Conservation (phyloP, 139 green algal species). For the Dunaliella primolecta region DNA sequence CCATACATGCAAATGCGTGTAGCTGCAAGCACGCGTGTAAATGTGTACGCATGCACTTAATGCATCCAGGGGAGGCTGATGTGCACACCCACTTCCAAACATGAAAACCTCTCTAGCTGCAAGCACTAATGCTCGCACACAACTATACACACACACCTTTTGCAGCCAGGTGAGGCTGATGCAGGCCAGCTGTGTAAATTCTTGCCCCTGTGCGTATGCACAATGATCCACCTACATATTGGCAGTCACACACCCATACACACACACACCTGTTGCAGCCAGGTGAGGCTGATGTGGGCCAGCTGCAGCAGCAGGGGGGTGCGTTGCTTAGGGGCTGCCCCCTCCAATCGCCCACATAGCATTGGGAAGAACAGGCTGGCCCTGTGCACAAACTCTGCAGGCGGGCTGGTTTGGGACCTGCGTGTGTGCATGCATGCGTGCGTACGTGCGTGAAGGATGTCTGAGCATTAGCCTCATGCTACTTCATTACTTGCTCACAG, state of each 20-base stretch:
- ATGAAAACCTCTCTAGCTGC: too few relatives aligned
- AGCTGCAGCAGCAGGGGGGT: constrained; percentile 28
- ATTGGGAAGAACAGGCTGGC: constrained; percentile 39
- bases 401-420: neutral
- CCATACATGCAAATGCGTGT: too few relatives aligned
- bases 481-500: too few relatives aligned
- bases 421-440: neutral
- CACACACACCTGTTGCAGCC: constrained; percentile 27
- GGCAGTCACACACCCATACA: too few relatives aligned
- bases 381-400: constrained; percentile 30
- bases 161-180: constrained; percentile 28
- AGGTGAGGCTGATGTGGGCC: constrained; percentile 13
- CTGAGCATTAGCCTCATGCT: too few relatives aligned
- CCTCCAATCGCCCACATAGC: constrained; percentile 33
- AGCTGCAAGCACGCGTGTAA: neutral
- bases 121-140: too few relatives aligned
- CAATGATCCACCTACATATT: too few relatives aligned
- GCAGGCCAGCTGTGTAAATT: constrained; percentile 20
- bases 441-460: neutral
- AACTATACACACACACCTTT: too few relatives aligned
- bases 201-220: too few relatives aligned
- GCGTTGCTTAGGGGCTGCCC: neutral
- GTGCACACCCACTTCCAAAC: too few relatives aligned
- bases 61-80: too few relatives aligned
- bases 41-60: neutral